Evolutionary conservation across 2,329 filamentous ascomycete species (phyloP).

Genomic region (Metarhizium robertsii): DNA sequence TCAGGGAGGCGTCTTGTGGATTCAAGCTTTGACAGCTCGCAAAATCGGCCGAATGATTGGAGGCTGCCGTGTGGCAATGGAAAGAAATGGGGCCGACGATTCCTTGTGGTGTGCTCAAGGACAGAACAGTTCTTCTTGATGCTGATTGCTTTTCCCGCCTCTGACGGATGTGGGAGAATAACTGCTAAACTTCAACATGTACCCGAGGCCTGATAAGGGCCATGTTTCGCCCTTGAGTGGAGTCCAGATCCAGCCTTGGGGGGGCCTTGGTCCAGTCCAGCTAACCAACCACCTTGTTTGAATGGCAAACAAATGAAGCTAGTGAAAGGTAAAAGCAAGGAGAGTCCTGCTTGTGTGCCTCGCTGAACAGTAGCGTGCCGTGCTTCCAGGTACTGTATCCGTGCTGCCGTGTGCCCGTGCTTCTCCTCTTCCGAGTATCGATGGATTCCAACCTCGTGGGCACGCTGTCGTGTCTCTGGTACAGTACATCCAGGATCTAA

Average conservation of each 20-base stretch:
- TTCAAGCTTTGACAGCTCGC: not conserved
- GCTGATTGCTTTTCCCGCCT: not conserved
- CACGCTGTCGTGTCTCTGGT: too few relatives aligned
- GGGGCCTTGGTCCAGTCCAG: not conserved
- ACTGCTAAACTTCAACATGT: not conserved
- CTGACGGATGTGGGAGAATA: not conserved
- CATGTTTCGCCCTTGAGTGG: conserved; percentile 21
- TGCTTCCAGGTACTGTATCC: not conserved
- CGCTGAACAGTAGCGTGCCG: not conserved
- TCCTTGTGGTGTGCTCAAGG: not conserved
- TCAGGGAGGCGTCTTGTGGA: not conserved
- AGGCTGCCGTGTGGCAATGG: not conserved
- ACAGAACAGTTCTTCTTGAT: not conserved
- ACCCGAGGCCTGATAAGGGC: not conserved
- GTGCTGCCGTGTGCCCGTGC: too few relatives aligned
- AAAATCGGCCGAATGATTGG: not conserved
- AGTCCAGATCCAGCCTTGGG: conserved; percentile 24
- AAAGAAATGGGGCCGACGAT: not conserved
- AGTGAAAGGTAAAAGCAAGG: conserved; percentile 7
- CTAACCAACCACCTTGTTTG: conserved; percentile 7
- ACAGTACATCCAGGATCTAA: too few relatives aligned
- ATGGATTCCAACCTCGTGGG: too few relatives aligned
- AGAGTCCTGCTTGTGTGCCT: not conserved
- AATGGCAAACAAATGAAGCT: not conserved
- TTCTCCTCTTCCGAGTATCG: too few relatives aligned